Conservation (phyloP, 2,329 filamentous ascomycete genomes). For the Reticulascus tulasneorum region DNA sequence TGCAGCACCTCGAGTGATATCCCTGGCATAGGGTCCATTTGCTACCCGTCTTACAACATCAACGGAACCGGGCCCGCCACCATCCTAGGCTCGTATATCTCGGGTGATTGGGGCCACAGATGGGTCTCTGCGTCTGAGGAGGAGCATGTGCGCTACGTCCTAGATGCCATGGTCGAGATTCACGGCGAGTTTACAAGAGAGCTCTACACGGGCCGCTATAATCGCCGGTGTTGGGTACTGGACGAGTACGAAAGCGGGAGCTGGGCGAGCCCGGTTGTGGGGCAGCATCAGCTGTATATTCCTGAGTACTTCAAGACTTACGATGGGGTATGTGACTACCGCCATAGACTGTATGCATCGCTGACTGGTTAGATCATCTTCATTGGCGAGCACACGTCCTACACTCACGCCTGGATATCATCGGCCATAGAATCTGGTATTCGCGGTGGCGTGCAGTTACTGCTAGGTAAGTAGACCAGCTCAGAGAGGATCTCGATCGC, state of each 20-base stretch:
- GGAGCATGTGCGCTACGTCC: slow-evolving; percentile 59
- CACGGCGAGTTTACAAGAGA: slow-evolving; percentile 57
- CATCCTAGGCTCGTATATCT: slow-evolving; percentile 57
- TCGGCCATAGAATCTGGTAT: slow-evolving; percentile 65
- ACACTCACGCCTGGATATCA: slow-evolving; percentile 69
- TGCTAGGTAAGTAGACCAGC: slow-evolving; percentile 48
- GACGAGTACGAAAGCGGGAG: slow-evolving; percentile 59
- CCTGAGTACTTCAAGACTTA: slow-evolving; percentile 72
- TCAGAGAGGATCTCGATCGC: too few species aligned
- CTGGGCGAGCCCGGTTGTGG: slow-evolving; percentile 58
- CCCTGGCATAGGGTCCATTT: slow-evolving; percentile 56
- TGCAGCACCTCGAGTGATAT: slow-evolving; percentile 56
- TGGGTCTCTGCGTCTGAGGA: slow-evolving; percentile 39
- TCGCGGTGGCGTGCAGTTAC: slow-evolving; percentile 58
- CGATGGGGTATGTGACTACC: slow-evolving; percentile 43
- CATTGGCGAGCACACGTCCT: slow-evolving; percentile 65
- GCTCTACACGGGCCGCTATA: slow-evolving; percentile 62
- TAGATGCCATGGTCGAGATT: slow-evolving; percentile 65
- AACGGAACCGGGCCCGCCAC: slow-evolving; percentile 60
- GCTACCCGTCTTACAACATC: slow-evolving; percentile 64
- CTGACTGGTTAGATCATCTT: slow-evolving; percentile 53
- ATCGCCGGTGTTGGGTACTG: slow-evolving; percentile 61
- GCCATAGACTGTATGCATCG: neutral
- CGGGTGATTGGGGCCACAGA: slow-evolving; percentile 31
- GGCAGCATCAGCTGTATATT: slow-evolving; percentile 66